These are phyloP conservation scores for Angomonas ambiguus DNA, from an alignment of 208 protist species.

Conservation along the genomic window DNA sequence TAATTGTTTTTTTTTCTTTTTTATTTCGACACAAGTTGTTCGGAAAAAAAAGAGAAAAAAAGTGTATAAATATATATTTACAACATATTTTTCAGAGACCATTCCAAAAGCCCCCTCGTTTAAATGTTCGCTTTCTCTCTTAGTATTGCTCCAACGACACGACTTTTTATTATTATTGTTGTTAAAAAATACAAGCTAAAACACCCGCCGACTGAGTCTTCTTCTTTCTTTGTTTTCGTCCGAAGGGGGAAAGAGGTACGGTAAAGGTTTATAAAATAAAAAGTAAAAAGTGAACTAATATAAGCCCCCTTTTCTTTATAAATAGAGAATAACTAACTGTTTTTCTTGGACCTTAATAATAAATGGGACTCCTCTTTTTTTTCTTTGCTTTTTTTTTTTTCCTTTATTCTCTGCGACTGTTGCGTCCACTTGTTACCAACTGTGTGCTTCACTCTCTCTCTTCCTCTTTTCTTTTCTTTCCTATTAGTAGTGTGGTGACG, in stretches of 20 bases:
- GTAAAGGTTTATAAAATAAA: not conserved
- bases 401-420: no score
- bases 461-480: slow-evolving; percentile 19
- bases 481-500: slow-evolving; percentile 25
- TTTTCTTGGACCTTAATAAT: not conserved
- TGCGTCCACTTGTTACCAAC: no score
- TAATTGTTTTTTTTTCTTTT: no score
- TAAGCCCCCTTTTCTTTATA: slow-evolving; percentile 7
- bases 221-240: no score
- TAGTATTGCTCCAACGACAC: no score
- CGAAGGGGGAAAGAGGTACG: not conserved
- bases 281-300: not conserved
- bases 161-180: not conserved
- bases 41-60: not conserved
- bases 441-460: not conserved
- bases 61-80: slow-evolving; percentile 5
- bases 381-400: slow-evolving; percentile 11
- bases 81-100: not conserved
- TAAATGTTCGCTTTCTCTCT: no score
- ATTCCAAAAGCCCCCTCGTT: not conserved
- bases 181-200: not conserved
- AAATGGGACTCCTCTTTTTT: not conserved
- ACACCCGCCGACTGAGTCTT: no score
- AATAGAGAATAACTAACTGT: not conserved
- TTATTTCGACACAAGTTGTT: no score